Base-by-base conservation (phyloP, 306 rosid genomes). In the Erythrophleum fordii region DNA sequence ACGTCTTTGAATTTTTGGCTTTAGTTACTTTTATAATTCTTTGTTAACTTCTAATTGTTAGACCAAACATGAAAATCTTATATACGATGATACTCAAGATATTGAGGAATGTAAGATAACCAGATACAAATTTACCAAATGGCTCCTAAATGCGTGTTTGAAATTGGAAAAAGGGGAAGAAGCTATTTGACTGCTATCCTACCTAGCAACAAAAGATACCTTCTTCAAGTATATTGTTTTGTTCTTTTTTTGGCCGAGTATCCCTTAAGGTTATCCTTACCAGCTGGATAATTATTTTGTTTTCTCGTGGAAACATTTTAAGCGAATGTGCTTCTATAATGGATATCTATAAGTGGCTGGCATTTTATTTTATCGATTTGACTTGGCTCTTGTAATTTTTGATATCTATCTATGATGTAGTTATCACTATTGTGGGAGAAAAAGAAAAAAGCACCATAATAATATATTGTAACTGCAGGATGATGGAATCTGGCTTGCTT, bases 401-500 rank as follows among this genome's bases (percentile, higher is more conserved):
- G 18, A 1, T 41, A 14, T 52, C 18, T 16, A 25, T 26, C 69
- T 64, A 29, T 17, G 20, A 48, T 80, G 6, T 42, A 1, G 7
- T 25, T n/a, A 17, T 64, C 9, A 26, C 26, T 49, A 17, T 42
- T 77, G 64, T 42, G 77, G 53, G 46, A 25, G 72, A 5, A 26
- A 5, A 26, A 45, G 25, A 37, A 17, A 35, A 55, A 49, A 2
- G 69, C 34, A 56, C 45, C 58, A 23, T 59, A 64, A 31, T 72
- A 45, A 42, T 53, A 76, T 72, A 71, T 29, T 86, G n/a, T 73
- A 29, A 75, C 68, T 85, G 67, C 91, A 95, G 97, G 97, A 82
- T 93, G 93, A 92, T 95, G 99, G 99, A 95, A 53, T 88, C 91
- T 3, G 99, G 97, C 52, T 91, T 95, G 85, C 89, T 95, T 84